Evolutionary conservation across 2,329 filamentous ascomycete species (phyloP).

Genomic region (Arthrinium phaeospermum): DNA sequence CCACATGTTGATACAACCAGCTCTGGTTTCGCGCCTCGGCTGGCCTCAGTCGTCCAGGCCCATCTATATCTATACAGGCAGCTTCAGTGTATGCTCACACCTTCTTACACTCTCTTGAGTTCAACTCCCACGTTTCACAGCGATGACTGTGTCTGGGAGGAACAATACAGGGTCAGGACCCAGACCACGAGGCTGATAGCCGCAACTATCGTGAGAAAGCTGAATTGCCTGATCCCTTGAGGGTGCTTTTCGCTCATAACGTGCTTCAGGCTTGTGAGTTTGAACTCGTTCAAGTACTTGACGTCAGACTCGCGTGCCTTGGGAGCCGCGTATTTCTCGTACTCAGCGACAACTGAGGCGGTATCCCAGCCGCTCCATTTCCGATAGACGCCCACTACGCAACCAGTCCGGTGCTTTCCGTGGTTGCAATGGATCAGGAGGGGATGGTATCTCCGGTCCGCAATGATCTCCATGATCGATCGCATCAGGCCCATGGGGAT

Average conservation of each 20-base stretch:
- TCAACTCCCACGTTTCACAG: background rate
- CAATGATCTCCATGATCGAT: conserved; percentile 71
- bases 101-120: background rate
- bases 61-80: too few species aligned
- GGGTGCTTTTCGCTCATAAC: conserved; percentile 39
- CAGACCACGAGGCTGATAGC: conserved; percentile 40
- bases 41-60: background rate
- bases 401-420: conserved; percentile 90
- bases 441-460: conserved; percentile 77
- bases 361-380: conserved; percentile 73
- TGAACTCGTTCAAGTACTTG: conserved; percentile 60
- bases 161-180: conserved; percentile 32
- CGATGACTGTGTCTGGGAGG: background rate
- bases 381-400: conserved; percentile 81
- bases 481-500: conserved; percentile 73
- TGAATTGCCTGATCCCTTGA: conserved; percentile 44
- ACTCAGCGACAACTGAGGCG: conserved; percentile 71
- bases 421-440: conserved; percentile 93
- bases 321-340: conserved; percentile 67
- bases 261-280: conserved; percentile 45
- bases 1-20: background rate
- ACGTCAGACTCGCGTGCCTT: conserved; percentile 67
- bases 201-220: conserved; percentile 44
- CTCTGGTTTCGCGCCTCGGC: background rate
- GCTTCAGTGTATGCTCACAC: background rate